Percentiles rank a stretch among this genome's conserved stretches.
These are phyloP conservation scores for Simmondsia chinensis DNA, from an alignment of 148 eudicot genomes.

Conservation along the genomic window DNA sequence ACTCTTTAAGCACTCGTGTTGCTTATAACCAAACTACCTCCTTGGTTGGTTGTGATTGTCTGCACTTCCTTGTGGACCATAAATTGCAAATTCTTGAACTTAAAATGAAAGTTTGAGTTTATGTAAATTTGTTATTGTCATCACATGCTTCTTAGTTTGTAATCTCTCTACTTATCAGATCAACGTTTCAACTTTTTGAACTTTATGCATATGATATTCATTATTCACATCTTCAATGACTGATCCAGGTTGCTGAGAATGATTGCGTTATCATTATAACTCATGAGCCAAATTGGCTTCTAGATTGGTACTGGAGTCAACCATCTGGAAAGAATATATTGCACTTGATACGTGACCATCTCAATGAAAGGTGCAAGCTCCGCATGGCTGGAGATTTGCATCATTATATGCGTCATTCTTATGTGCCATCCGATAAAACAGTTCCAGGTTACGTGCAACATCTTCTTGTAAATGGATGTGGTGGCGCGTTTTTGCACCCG, in stretches of 20 bases:
- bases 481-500: conserved; percentile 99
- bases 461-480: conserved; percentile 91
- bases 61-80: too few relatives aligned
- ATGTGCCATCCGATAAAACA: conserved; percentile 71
- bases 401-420: conserved; percentile 95
- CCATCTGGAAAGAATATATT: conserved; percentile 76
- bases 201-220: too few relatives aligned
- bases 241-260: conserved; percentile 54
- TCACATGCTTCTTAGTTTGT: too few relatives aligned
- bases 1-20: too few relatives aligned
- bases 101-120: too few relatives aligned
- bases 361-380: conserved; percentile 88
- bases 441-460: conserved; percentile 82
- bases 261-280: conserved; percentile 95
- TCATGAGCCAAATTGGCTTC: conserved; percentile 97
- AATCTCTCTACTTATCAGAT: too few relatives aligned
- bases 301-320: conserved; percentile 94
- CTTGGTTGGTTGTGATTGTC: too few relatives aligned
- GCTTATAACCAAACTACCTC: too few relatives aligned
- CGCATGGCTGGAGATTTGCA: conserved; percentile 97
- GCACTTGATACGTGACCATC: conserved; percentile 63
- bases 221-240: too few relatives aligned
- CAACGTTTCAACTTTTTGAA: too few relatives aligned
- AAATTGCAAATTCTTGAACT: too few relatives aligned
- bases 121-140: too few relatives aligned